phyloP scores from a whole-genome alignment of 192 early-diverging fungal species.

The Rhizophlyctis rosea region DNA sequence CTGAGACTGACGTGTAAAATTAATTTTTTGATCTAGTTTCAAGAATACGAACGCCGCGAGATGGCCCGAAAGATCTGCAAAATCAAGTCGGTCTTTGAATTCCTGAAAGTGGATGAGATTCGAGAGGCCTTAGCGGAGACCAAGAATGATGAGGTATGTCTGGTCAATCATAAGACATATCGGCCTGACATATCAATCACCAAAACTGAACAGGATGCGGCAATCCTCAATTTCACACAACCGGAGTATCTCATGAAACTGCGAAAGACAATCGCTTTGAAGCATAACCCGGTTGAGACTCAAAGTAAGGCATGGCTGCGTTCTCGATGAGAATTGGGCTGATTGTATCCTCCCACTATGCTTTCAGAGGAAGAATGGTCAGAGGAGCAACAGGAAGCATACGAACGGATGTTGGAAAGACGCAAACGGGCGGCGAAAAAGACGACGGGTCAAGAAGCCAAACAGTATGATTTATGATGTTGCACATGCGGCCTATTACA shows the following conservation, averaged over 20 bases:
- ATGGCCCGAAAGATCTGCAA: slow-evolving; percentile 74
- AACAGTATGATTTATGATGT: slow-evolving; percentile 44
- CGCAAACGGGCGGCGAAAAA: slow-evolving; percentile 76
- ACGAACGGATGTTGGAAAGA: slow-evolving; percentile 83
- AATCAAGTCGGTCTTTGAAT: slow-evolving; percentile 72
- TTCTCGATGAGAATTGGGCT: background rate
- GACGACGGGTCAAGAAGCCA: slow-evolving; percentile 72
- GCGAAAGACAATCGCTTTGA: slow-evolving; percentile 24
- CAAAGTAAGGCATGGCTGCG: slow-evolving; percentile 6
- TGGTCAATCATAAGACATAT: background rate
- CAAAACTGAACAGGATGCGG: slow-evolving; percentile 60
- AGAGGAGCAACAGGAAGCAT: slow-evolving; percentile 79
- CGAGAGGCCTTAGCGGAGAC: slow-evolving; percentile 75
- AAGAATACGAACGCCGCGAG: slow-evolving; percentile 81
- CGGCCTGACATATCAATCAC: slow-evolving; percentile 6
- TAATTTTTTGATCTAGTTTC: slow-evolving; percentile 73
- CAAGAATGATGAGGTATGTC: slow-evolving; percentile 69
- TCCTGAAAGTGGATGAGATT: slow-evolving; percentile 81
- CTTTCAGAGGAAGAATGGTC: background rate
- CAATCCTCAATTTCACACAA: slow-evolving; percentile 80
- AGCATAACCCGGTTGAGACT: slow-evolving; percentile 19
- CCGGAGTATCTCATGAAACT: slow-evolving; percentile 63
- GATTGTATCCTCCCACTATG: background rate
- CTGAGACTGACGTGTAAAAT: too few relatives aligned
- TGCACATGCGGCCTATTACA: too few relatives aligned